Evolutionary conservation across 495 filamentous ascomycete genomes (phyloP).

Genomic region (Aspergillus conjunctus): DNA sequence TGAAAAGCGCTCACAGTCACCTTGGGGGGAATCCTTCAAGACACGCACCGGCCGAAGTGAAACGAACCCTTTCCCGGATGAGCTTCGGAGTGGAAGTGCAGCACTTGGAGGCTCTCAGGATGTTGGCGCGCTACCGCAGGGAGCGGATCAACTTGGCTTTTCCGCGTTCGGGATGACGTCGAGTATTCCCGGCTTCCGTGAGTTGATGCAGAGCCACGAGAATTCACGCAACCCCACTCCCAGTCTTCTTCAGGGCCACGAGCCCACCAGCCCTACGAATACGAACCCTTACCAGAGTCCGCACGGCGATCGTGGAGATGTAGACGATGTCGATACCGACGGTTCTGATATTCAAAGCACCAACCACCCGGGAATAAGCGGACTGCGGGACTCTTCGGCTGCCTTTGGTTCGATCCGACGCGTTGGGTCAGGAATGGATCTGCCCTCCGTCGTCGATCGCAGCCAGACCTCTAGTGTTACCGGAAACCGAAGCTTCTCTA

Average conservation of each 20-base stretch:
- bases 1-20: slow-evolving; percentile 48
- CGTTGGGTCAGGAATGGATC: slow-evolving; percentile 61
- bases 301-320: slow-evolving; percentile 71
- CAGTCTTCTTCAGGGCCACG: slow-evolving; percentile 56
- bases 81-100: slow-evolving; percentile 71
- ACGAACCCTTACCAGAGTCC: slow-evolving; percentile 98
- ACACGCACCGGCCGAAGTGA: slow-evolving; percentile 64
- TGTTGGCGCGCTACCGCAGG: slow-evolving; percentile 58
- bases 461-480: slow-evolving; percentile 88
- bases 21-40: slow-evolving; percentile 55
- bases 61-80: slow-evolving; percentile 78
- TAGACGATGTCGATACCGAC: slow-evolving; percentile 66
- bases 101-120: slow-evolving; percentile 78
- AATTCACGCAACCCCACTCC: slow-evolving; percentile 60
- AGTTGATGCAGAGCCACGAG: slow-evolving; percentile 61
- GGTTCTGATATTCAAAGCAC: slow-evolving; percentile 57
- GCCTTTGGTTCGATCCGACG: slow-evolving; percentile 52
- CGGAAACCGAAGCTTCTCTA: slow-evolving; percentile 67
- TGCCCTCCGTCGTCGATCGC: slow-evolving; percentile 71
- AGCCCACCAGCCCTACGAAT: slow-evolving; percentile 86
- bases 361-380: slow-evolving; percentile 60
- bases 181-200: slow-evolving; percentile 68
- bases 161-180: slow-evolving; percentile 78
- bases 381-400: slow-evolving; percentile 53
- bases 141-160: slow-evolving; percentile 57